A percentile compares a stretch with the other conserved stretches of the same genome.
Evolutionary conservation across 192 early-diverging fungal genomes (phyloP).

Genomic region (Coemansia sp.): DNA sequence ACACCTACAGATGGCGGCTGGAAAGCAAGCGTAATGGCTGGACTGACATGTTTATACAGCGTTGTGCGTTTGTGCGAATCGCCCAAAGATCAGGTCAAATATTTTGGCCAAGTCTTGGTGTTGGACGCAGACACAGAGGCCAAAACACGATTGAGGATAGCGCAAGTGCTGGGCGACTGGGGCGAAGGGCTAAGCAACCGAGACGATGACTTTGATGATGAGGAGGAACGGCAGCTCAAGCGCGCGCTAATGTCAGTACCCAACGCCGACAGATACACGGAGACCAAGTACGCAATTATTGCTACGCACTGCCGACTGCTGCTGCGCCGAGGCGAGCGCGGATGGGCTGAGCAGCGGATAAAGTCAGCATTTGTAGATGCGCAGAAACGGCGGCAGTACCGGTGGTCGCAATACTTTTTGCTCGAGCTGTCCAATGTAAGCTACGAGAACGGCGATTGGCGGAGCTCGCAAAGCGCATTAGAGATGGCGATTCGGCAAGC

Average conservation of each 20-base stretch:
- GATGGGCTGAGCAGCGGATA: slow-evolving; percentile 43
- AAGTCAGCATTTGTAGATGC: slow-evolving; percentile 27
- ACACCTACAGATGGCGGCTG: slow-evolving; percentile 3
- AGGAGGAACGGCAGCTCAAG: slow-evolving; percentile 36
- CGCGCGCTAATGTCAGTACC: slow-evolving; percentile 40
- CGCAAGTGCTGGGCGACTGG: slow-evolving; percentile 38
- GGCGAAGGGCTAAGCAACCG: slow-evolving; percentile 3
- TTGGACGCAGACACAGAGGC: slow-evolving; percentile 38
- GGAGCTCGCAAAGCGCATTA: slow-evolving; percentile 12
- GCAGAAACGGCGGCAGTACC: slow-evolving; percentile 24
- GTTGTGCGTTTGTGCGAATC: slow-evolving; percentile 28
- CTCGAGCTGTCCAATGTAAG: slow-evolving; percentile 32
- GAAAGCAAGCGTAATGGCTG: slow-evolving; percentile 19
- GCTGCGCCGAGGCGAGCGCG: slow-evolving; percentile 22
- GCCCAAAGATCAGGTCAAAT: slow-evolving; percentile 8
- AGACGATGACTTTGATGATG: slow-evolving; percentile 8
- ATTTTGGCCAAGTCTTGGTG: slow-evolving; percentile 6
- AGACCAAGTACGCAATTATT: slow-evolving; percentile 21
- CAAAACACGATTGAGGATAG: slow-evolving; percentile 45
- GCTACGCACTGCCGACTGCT: slow-evolving; percentile 36
- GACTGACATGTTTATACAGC: slow-evolving; percentile 35
- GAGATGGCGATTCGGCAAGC: slow-evolving; percentile 15
- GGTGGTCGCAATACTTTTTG: slow-evolving; percentile 36
- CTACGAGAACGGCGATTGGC: slow-evolving; percentile 9
- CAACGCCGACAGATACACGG: slow-evolving; percentile 18